A percentile compares a stretch with the other conserved stretches of the same genome.
Evolutionary conservation across 2,329 filamentous ascomycete species (phyloP).

Genomic region (Venturia oleaginea): DNA sequence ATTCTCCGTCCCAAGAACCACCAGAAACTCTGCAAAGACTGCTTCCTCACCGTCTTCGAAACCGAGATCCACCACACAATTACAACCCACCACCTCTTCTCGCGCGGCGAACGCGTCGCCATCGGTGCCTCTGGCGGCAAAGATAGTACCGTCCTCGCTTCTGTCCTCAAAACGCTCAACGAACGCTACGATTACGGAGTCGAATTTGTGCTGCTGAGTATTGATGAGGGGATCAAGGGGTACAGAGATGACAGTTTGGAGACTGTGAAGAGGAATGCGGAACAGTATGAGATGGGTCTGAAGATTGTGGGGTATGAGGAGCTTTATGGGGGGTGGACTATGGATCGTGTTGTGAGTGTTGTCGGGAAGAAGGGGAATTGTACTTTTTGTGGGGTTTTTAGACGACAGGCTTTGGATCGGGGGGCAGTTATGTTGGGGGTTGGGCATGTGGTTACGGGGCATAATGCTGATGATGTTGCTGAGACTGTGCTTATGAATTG

Average conservation of each 20-base stretch:
- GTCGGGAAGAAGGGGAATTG: constrained; percentile 98
- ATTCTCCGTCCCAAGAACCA: constrained; percentile 94
- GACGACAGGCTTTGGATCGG: constrained; percentile 85
- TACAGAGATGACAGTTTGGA: constrained; percentile 94
- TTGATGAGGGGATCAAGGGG: constrained; percentile 95
- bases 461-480: constrained; percentile 95
- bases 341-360: constrained; percentile 95
- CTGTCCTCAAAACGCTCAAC: constrained; percentile 88
- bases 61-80: constrained; percentile 93
- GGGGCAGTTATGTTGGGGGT: constrained; percentile 83
- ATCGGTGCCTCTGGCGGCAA: constrained; percentile 97
- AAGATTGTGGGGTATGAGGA: constrained; percentile 90
- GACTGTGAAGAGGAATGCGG: constrained; percentile 88
- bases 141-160: constrained; percentile 91
- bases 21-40: constrained; percentile 81
- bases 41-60: constrained; percentile 84
- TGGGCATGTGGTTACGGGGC: constrained; percentile 88
- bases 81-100: constrained; percentile 69
- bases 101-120: constrained; percentile 73
- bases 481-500: constrained; percentile 96
- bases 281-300: constrained; percentile 83
- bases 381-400: constrained; percentile 96
- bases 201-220: constrained; percentile 76
- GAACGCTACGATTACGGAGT: constrained; percentile 80
- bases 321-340: constrained; percentile 87